Evolutionary conservation across 192 early-diverging fungal genomes (phyloP).

Genomic region (Entomortierella parvispora): DNA sequence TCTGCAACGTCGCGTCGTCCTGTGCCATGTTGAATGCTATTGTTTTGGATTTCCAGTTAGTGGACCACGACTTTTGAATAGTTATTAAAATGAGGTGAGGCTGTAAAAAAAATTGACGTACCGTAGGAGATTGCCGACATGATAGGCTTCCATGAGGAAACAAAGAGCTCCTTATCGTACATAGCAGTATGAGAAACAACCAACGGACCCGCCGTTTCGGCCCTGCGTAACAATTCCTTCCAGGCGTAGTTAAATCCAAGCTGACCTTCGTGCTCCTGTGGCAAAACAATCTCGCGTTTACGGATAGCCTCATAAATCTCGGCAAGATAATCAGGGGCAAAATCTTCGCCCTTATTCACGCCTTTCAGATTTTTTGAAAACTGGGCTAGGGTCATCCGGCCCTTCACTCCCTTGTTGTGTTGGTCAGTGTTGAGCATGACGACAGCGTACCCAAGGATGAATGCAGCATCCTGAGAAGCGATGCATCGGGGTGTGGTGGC

Average conservation of each 20-base stretch:
- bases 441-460: constrained; percentile 91
- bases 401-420: constrained; percentile 92
- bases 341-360: constrained; percentile 88
- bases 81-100: constrained; percentile 5
- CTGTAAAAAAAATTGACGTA: constrained; percentile 25
- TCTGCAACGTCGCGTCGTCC: constrained; percentile 80
- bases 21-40: constrained; percentile 84
- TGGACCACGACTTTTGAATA: background rate
- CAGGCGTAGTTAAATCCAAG: constrained; percentile 95
- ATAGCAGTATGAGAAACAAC: constrained; percentile 63
- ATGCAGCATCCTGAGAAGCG: constrained; percentile 82
- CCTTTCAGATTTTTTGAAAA: constrained; percentile 90
- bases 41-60: background rate
- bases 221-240: constrained; percentile 78
- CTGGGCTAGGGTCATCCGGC: constrained; percentile 90
- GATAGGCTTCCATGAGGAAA: constrained; percentile 76
- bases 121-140: constrained; percentile 85
- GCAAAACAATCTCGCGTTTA: constrained; percentile 93
- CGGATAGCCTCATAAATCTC: constrained; percentile 91
- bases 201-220: constrained; percentile 62
- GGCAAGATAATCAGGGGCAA: constrained; percentile 82
- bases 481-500: constrained; percentile 71
- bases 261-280: constrained; percentile 96
- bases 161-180: constrained; percentile 88
- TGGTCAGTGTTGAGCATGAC: constrained; percentile 99